Base-by-base conservation (phyloP, 2,329 filamentous ascomycete species). In the Colletotrichum sp. region DNA sequence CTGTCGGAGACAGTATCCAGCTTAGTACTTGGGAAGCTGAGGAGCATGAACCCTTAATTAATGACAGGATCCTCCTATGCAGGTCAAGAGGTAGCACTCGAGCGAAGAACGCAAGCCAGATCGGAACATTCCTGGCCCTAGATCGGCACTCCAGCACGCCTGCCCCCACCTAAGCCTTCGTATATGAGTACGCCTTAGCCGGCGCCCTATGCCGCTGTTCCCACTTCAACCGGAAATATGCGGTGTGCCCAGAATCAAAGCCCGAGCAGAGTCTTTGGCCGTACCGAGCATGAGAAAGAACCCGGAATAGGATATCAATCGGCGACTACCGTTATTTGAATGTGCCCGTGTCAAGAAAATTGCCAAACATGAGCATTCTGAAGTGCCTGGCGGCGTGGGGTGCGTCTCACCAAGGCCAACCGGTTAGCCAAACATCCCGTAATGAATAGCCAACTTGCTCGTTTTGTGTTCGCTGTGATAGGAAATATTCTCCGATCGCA, bases 61-160 rank as follows among this genome's bases (percentile, higher is more conserved):
- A 5, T 18, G 36, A 39, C 36, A 39, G 34, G 34, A 36, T 5
- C 34, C 13, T 39, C 36, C 36, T 18, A 0, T 3, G 2, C 36
- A 18, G 15, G 1, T 0, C 34, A 16, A 36, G 34, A 36, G 13
- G 34, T 36, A 36, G 15, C 3, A 10, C 16, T 18, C 0, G 15
- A 43, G 0, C 16, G 16, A 43, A 16, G 15, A 18, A 43, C 1
- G 4, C 36, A 0, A 43, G 16, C 7, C 16, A 43, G 0, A 43
- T 5, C 16, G 36, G 0, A 18, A 1, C 36, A 43, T 43, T 43
- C 36, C 0, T 43, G 36, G 16, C 0, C 1, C 8, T 43, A 18
- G 16, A 18, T 43, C 16, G 36, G 16, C 36, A 18, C 0, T 43
- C 16, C 16, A 43, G 36, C 36, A 18, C 7, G 8, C 36, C 16